Base-by-base conservation (phyloP, 306 rosid species). In the Crotalaria pallida region DNA sequence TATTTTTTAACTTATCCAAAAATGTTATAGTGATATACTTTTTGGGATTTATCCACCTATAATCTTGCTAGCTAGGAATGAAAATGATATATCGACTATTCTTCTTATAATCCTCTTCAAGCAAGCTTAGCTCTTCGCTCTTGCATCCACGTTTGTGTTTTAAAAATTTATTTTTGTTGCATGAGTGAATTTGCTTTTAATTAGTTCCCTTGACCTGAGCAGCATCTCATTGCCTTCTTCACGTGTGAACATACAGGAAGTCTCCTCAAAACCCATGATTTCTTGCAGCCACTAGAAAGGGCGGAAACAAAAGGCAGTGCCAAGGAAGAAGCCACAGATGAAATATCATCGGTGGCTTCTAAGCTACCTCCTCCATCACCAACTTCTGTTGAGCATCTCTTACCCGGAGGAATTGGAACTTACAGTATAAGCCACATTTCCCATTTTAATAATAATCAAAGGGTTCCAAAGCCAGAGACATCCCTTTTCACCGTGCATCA, bases 351-450 rank as follows among this genome's bases (percentile, higher is more conserved):
- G 1, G 79, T 62, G 36, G 88, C 55, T 67, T 85, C 83, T 69
- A 87, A 82, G 43, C 81, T 65, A 18, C 56, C 81, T 0, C 76
- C 87, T n/a, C 64, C 73, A 3, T 63, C 80, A 12, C 56, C 86
- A 18, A 66, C 88, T 75, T 84, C 92, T 2, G 91, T 77, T 43
- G 99, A 89, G 84, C 93, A 86, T 72, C 48, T 83, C 60, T 88
- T 95, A 5, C 99, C 99, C 0, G 99, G 99, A 34, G 99, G 99
- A 71, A 86, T 95, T 71, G 99, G 99, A 63, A 91, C 99, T 44
- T 95, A 89, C 84, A 95, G 88, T 34, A 95, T 95, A 50, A 89
- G 91, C 82, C 96, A 91, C 82, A 73, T 89, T 73, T 85, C 96
- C 5, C 79, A 77, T 79, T 77, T 79, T 16, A 88, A 68, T 19